Conservation (phyloP, 2,329 filamentous ascomycete species). For the Ciborinia camelliae region DNA sequence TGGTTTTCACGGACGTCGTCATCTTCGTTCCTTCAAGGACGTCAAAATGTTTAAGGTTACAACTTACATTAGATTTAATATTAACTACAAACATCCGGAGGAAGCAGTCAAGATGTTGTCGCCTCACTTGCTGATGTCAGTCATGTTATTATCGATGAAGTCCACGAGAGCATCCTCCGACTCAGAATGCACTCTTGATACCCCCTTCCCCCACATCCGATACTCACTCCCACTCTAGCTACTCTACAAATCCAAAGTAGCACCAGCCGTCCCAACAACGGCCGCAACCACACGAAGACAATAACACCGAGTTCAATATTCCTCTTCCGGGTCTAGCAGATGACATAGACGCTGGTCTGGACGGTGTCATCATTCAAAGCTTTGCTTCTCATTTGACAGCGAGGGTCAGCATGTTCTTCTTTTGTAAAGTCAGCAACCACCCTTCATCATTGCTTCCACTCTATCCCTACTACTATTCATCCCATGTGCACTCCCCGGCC, state of each 20-base stretch:
- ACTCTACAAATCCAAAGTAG: slow-evolving; percentile 35
- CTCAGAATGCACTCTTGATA: no score
- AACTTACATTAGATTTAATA: no score
- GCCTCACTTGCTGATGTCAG: slow-evolving; percentile 84
- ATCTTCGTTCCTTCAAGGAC: slow-evolving; percentile 32
- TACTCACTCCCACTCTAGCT: not conserved
- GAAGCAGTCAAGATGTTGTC: slow-evolving; percentile 73
- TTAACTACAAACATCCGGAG: slow-evolving; percentile 92
- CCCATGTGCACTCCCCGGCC: no score
- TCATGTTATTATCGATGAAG: slow-evolving; percentile 93
- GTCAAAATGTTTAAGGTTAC: no score
- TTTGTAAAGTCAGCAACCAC: not conserved
- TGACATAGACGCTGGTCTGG: slow-evolving; percentile 69
- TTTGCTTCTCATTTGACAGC: not conserved
- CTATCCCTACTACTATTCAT: no score
- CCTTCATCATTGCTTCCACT: no score
- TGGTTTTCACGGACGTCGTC: slow-evolving; percentile 24
- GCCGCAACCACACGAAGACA: slow-evolving; percentile 60
- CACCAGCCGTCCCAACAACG: slow-evolving; percentile 37
- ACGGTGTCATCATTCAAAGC: slow-evolving; percentile 51
- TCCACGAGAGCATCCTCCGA: no score
- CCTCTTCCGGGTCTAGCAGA: slow-evolving; percentile 76
- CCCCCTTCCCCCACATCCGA: not conserved
- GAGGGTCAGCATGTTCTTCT: not conserved
- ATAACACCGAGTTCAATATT: slow-evolving; percentile 72